phyloP scores from a whole-genome alignment of 352 stramenopile species.

The Pythium phragmiticola region DNA sequence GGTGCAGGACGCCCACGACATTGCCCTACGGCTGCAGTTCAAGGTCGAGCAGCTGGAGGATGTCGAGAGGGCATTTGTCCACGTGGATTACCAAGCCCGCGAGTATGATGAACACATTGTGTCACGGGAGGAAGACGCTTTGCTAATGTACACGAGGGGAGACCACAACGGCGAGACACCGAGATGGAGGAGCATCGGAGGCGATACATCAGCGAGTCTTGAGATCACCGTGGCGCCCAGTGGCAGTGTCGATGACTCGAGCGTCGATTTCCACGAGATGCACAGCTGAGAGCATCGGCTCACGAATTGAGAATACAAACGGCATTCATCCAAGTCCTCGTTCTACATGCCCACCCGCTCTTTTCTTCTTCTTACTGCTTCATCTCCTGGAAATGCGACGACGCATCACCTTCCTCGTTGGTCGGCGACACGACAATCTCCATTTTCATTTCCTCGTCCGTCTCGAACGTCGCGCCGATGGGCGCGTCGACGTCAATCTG shows the following conservation, averaged over 20 bases:
- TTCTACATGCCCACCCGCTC: too few relatives aligned
- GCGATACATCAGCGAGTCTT: background rate
- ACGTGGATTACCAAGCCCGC: constrained; percentile 89
- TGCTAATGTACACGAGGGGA: constrained; percentile 32
- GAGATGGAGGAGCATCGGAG: constrained; percentile 8
- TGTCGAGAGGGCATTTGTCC: constrained; percentile 91
- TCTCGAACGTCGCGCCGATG: background rate
- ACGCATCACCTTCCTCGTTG: constrained; percentile 59
- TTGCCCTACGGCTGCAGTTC: constrained; percentile 92
- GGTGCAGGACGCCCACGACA: constrained; percentile 91
- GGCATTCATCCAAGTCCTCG: too few relatives aligned
- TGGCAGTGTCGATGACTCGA: constrained; percentile 59
- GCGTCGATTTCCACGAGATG: constrained; percentile 26
- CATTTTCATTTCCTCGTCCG: constrained; percentile 10
- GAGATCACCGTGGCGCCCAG: constrained; percentile 48
- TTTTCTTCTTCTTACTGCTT: constrained; percentile 11
- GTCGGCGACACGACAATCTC: constrained; percentile 50
- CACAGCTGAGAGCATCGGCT: too few relatives aligned
- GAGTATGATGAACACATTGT: constrained; percentile 81
- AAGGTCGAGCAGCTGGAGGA: constrained; percentile 76
- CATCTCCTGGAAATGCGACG: constrained; percentile 31
- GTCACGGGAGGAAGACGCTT: constrained; percentile 52
- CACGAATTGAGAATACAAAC: too few relatives aligned
- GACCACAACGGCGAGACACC: constrained; percentile 26
- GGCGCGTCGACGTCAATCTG: constrained; percentile 45